Evolutionary conservation across 1,284 basidiomycete genomes (phyloP).

Genomic region (Marasmius fiardii): DNA sequence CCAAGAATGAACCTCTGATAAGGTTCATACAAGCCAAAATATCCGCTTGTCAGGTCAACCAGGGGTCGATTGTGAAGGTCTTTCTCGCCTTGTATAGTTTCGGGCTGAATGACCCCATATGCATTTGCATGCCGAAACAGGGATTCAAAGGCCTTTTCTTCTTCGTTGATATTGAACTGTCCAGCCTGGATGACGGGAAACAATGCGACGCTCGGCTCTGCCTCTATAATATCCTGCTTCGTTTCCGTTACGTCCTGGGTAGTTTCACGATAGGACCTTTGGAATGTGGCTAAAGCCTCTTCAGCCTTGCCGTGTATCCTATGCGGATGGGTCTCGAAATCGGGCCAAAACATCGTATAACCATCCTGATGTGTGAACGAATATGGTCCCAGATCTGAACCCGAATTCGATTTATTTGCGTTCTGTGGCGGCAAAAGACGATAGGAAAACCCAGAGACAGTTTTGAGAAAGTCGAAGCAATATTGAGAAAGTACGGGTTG

Average conservation of each 20-base stretch:
- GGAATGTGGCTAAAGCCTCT: constrained; percentile 46
- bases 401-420: neutral
- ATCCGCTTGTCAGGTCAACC: constrained; percentile 87
- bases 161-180: constrained; percentile 79
- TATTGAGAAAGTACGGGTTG: constrained; percentile 76
- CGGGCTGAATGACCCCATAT: neutral
- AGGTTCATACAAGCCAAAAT: constrained; percentile 86
- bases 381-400: constrained; percentile 17
- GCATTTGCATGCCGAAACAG: constrained; percentile 49
- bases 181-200: constrained; percentile 86
- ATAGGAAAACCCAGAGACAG: constrained; percentile 77
- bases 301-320: constrained; percentile 53
- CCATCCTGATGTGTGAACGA: constrained; percentile 29
- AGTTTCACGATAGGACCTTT: constrained; percentile 34
- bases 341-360: constrained; percentile 55
- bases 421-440: constrained; percentile 38
- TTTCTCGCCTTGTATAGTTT: constrained; percentile 7
- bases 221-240: neutral
- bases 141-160: constrained; percentile 61
- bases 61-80: constrained; percentile 31
- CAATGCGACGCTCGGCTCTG: constrained; percentile 51
- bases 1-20: constrained; percentile 76
- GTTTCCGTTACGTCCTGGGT: constrained; percentile 16
- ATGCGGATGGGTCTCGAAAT: constrained; percentile 54
- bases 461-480: constrained; percentile 75